Conservation (phyloP, 805 yeast genomes). For the Groenewaldozyma salmanticensis region DNA sequence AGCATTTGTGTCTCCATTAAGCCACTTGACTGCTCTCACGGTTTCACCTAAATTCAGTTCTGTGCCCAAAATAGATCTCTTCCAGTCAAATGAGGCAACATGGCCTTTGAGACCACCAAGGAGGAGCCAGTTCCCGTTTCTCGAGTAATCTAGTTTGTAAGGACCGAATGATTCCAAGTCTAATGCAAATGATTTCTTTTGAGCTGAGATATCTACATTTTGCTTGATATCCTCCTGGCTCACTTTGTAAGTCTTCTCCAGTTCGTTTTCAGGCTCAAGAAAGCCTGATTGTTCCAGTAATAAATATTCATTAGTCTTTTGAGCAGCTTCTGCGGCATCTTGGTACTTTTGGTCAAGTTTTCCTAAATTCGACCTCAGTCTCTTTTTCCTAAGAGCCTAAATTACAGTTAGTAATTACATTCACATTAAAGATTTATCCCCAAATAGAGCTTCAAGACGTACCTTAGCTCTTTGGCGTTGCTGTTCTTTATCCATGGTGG, state of each 20-base stretch:
- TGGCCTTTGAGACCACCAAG: conserved; percentile 91
- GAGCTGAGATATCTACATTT: conserved; percentile 69
- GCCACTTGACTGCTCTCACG: conserved; percentile 77
- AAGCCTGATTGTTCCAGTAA: conserved; percentile 78
- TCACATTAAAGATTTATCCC: no score
- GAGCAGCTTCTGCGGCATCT: conserved; percentile 74
- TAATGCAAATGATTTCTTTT: conserved; percentile 63
- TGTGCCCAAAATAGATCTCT: conserved; percentile 68
- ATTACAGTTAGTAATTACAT: no score
- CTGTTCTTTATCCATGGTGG: no score
- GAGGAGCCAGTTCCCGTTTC: conserved; percentile 79
- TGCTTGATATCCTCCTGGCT: conserved; percentile 68
- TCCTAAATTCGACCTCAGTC: conserved; percentile 55
- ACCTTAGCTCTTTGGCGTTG: no score
- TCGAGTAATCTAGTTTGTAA: conserved; percentile 66
- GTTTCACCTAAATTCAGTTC: conserved; percentile 85
- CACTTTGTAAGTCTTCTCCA: conserved; percentile 86
- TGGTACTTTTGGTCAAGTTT: conserved; percentile 61
- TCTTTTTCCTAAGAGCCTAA: conserved; percentile 43
- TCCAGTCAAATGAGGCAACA: conserved; percentile 94
- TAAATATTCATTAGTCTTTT: conserved; percentile 67
- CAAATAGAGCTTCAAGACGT: no score
- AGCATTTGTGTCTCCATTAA: conserved; percentile 57
- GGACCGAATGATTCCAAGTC: conserved; percentile 77
- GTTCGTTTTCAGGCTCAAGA: conserved; percentile 81